phyloP scores from a whole-genome alignment of 257 asterid genomes.

The Gentiana macrophylla region DNA sequence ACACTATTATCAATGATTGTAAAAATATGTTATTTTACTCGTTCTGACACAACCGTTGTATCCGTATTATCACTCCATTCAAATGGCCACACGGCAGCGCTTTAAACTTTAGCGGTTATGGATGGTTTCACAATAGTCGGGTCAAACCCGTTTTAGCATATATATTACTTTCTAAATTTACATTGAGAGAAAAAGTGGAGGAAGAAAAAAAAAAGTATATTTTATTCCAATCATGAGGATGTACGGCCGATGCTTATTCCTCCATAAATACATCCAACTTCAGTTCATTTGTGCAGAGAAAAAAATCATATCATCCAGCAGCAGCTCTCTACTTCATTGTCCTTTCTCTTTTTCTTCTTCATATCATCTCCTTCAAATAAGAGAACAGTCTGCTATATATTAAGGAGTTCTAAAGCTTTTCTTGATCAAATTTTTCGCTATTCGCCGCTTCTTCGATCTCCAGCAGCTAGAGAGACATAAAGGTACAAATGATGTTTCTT shows the following conservation, averaged over 20 bases:
- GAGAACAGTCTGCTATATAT: neutral
- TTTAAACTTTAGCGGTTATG: too few relatives aligned
- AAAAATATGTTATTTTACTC: too few relatives aligned
- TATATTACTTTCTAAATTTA: too few relatives aligned
- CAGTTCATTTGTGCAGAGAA: conserved; percentile 7
- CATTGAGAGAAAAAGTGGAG: too few relatives aligned
- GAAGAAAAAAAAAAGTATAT: neutral
- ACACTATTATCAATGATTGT: too few relatives aligned
- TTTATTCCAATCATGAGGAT: conserved; percentile 3
- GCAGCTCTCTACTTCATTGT: neutral
- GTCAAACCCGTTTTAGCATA: too few relatives aligned
- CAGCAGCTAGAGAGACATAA: neutral
- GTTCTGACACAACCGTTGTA: neutral
- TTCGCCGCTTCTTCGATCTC: neutral
- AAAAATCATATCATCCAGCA: neutral
- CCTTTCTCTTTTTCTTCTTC: conserved; percentile 5
- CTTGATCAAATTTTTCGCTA: neutral
- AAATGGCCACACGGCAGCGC: too few relatives aligned
- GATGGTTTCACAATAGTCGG: too few relatives aligned
- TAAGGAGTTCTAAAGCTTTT: neutral
- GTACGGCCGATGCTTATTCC: conserved; percentile 12
- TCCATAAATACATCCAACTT: conserved; percentile 14
- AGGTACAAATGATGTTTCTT: neutral
- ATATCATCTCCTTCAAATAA: neutral
- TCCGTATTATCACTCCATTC: neutral